phyloP scores from a whole-genome alignment of 2,329 filamentous ascomycete species.

The Phaeoacremonium minimum region DNA sequence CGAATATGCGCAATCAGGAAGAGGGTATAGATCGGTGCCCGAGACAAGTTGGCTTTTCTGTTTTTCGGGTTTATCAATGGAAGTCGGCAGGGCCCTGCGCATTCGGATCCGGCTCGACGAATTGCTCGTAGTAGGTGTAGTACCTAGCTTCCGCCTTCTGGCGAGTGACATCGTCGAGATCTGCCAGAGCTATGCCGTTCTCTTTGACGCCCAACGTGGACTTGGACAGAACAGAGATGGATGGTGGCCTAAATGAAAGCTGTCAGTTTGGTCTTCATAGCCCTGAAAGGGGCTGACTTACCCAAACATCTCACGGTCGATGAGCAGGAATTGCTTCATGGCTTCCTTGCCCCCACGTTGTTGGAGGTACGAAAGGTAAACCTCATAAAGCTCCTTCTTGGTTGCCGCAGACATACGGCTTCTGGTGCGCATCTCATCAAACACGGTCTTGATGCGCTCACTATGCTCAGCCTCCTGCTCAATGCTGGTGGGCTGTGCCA shows the following conservation, averaged over 20 bases:
- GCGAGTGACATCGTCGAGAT: conserved; percentile 47
- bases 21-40: too few relatives aligned
- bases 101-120: conserved; percentile 38
- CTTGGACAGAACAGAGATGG: conserved; percentile 36
- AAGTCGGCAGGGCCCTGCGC: conserved; percentile 48
- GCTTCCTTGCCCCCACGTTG: conserved; percentile 77
- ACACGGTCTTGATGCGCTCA: conserved; percentile 74
- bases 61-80: conserved; percentile 40
- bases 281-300: conserved; percentile 28
- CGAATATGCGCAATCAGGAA: too few relatives aligned
- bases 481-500: conserved; percentile 69
- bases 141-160: conserved; percentile 47
- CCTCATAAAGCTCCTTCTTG: conserved; percentile 71
- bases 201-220: conserved; percentile 36
- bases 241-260: conserved; percentile 33
- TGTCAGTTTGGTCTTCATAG: conserved; percentile 4
- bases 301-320: conserved; percentile 89
- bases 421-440: conserved; percentile 69
- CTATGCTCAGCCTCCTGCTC: conserved; percentile 62
- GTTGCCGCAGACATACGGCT: conserved; percentile 63
- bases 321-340: conserved; percentile 77
- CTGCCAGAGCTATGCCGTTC: conserved; percentile 33
- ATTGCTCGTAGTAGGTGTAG: conserved; percentile 49
- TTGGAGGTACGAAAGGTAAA: conserved; percentile 80
- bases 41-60: too few relatives aligned